Percentiles rank a stretch among this genome's conserved stretches.
phyloP scores from a whole-genome alignment of 177 flowering plant genomes.

The Vitis hybrid region DNA sequence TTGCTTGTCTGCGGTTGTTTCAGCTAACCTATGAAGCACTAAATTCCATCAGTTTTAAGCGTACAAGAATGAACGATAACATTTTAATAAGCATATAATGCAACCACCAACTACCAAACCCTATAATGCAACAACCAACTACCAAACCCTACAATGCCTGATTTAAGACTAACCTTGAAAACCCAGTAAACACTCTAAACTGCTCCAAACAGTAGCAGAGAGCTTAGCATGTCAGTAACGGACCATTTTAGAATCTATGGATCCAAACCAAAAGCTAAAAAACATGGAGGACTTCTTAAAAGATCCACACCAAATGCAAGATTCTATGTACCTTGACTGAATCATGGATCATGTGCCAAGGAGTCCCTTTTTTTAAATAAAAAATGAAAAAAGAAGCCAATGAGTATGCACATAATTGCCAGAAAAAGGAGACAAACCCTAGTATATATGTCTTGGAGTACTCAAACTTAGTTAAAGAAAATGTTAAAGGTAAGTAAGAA shows the following conservation, averaged over 20 bases:
- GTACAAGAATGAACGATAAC: background rate
- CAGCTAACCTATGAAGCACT: conserved; percentile 30
- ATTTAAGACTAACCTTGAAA: background rate
- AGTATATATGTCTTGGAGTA: too few relatives aligned
- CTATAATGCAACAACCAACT: background rate
- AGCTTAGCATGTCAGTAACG: background rate
- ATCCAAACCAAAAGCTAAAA: background rate
- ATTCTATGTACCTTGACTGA: too few relatives aligned
- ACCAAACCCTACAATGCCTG: background rate
- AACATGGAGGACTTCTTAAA: background rate
- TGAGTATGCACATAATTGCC: too few relatives aligned
- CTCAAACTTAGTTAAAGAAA: too few relatives aligned
- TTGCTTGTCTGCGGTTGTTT: conserved; percentile 19
- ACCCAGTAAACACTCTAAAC: background rate
- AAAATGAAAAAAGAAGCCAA: too few relatives aligned
- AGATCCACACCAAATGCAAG: background rate
- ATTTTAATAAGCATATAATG: background rate
- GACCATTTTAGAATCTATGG: background rate
- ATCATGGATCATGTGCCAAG: too few relatives aligned
- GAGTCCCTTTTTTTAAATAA: too few relatives aligned
- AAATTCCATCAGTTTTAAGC: background rate
- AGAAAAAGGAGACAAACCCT: too few relatives aligned
- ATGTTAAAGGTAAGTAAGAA: too few relatives aligned
- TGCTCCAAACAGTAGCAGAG: background rate
- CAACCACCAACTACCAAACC: background rate